These are phyloP conservation scores for Thelephora terrestris DNA, from an alignment of 1,284 basidiomycete genomes.

Conservation along the genomic window DNA sequence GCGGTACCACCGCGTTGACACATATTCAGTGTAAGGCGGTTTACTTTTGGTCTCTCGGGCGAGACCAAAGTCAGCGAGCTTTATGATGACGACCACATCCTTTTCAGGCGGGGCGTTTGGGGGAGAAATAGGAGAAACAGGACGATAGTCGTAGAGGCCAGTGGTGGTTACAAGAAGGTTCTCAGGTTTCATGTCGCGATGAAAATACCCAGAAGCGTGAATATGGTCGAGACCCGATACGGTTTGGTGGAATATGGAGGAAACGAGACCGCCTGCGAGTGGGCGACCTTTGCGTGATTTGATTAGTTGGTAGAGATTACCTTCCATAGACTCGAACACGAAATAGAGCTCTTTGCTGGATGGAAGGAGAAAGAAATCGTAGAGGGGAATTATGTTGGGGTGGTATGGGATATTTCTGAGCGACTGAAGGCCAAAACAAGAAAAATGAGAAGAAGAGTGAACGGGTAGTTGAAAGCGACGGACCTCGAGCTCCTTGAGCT, in stretches of 20 bases:
- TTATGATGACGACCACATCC: slow-evolving; percentile 96
- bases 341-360: slow-evolving; percentile 94
- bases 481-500: slow-evolving; percentile 94
- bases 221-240: slow-evolving; percentile 89
- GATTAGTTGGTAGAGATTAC: slow-evolving; percentile 98
- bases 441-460: slow-evolving; percentile 11
- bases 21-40: slow-evolving; percentile 98
- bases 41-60: slow-evolving; percentile 83
- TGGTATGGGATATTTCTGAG: slow-evolving; percentile 90
- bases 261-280: slow-evolving; percentile 90
- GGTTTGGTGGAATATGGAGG: slow-evolving; percentile 92
- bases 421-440: slow-evolving; percentile 46
- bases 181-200: slow-evolving; percentile 99
- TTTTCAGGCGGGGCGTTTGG: slow-evolving; percentile 63
- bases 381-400: slow-evolving; percentile 96
- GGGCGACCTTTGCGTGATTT: slow-evolving; percentile 92
- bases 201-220: slow-evolving; percentile 90
- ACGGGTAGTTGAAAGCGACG: slow-evolving; percentile 19
- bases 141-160: slow-evolving; percentile 90
- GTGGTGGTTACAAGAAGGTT: slow-evolving; percentile 99
- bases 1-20: slow-evolving; percentile 98
- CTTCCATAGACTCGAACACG: slow-evolving; percentile 99
- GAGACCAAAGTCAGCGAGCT: slow-evolving; percentile 97
- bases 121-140: slow-evolving; percentile 52
- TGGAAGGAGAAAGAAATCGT: slow-evolving; percentile 96